Base-by-base conservation (phyloP, 2,329 filamentous ascomycete genomes). In the Phialophora tarda region DNA sequence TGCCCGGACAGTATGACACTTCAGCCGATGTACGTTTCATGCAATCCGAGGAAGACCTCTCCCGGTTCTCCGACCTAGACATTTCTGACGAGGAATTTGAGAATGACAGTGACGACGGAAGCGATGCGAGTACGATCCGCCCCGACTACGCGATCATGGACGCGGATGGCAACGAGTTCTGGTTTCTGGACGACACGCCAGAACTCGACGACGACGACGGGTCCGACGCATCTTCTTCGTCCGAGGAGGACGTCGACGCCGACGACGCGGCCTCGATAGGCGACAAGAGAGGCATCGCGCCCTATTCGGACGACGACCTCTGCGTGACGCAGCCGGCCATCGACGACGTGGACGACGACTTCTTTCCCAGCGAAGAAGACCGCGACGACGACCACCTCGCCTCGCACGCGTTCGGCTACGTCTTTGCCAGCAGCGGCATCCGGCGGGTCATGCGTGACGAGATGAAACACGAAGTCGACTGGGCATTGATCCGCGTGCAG, bases 401-500 rank as follows among this genome's bases (percentile, higher is more conserved):
- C 53, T 92, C 89, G 0, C 95, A 91, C 73, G 86, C 88, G 14
- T 83, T 98, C 1, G 94, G 94, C 2, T 88, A 92, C 73, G 83
- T 98, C 3, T 92, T 96, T 74, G 94, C 94, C 0, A 96, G 92
- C 0, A 97, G 93, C 24, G 94, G 94, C 6, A 90, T 98, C 65
- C 88, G 92, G 4, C 88, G 94, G 32, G 89, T 91, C 75, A 84
- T 82, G 59, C 85, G 89, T 66, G 84, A 90, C 67, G 88, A 89
- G 4, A 81, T 96, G 26, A 83, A 91, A 5, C 94, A 97, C 76
- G 94, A 98, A 77, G 93, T 98, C 53, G 94, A 98, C 77, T 98
- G 94, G 94, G 93, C 93, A 0, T 82, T 98, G 2, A 93, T 98
- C 72, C 88, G 91, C 71, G 91, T 98, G 69, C 82, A 89, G 11